Evolutionary conservation across 1,139 yeast species (phyloP).

Genomic region (Oligophagozyma castellii): DNA sequence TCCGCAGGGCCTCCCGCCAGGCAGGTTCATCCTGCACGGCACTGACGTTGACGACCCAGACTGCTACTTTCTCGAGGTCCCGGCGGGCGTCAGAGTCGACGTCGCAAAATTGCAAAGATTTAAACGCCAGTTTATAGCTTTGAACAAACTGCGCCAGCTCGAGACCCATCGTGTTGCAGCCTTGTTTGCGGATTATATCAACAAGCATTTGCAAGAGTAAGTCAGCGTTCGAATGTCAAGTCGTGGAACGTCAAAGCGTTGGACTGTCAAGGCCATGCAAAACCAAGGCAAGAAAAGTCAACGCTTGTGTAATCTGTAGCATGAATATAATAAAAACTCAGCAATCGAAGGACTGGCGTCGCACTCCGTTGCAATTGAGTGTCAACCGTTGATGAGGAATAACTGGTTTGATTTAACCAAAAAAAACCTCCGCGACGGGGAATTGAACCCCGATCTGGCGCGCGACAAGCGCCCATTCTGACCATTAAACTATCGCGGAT

Average conservation of each 20-base stretch:
- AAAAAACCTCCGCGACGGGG: constrained; percentile 27
- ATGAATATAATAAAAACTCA: too few species aligned
- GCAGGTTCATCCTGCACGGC: constrained; percentile 22
- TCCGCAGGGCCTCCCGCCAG: constrained; percentile 15
- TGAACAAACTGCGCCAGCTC: constrained; percentile 66
- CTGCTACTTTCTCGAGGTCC: constrained; percentile 42
- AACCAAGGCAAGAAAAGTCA: too few species aligned
- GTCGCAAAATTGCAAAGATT: constrained; percentile 73
- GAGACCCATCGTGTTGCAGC: constrained; percentile 50
- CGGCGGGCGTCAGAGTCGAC: constrained; percentile 41
- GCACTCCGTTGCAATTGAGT: too few species aligned
- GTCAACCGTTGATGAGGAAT: too few species aligned
- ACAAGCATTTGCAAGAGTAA: constrained; percentile 22
- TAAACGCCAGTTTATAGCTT: constrained; percentile 63
- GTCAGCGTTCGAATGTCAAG: too few species aligned
- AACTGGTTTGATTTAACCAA: too few species aligned
- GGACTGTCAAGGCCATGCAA: too few species aligned
- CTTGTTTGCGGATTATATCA: constrained; percentile 61
- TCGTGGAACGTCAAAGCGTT: too few species aligned
- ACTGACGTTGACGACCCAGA: constrained; percentile 26
- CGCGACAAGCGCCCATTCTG: constrained; percentile 29
- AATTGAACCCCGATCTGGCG: constrained; percentile 28
- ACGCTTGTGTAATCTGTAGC: too few species aligned
- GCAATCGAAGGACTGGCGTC: too few species aligned
- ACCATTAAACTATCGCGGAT: constrained; percentile 25